Conservation (phyloP, 177 flowering plant genomes). For the Vitis hybrid region DNA sequence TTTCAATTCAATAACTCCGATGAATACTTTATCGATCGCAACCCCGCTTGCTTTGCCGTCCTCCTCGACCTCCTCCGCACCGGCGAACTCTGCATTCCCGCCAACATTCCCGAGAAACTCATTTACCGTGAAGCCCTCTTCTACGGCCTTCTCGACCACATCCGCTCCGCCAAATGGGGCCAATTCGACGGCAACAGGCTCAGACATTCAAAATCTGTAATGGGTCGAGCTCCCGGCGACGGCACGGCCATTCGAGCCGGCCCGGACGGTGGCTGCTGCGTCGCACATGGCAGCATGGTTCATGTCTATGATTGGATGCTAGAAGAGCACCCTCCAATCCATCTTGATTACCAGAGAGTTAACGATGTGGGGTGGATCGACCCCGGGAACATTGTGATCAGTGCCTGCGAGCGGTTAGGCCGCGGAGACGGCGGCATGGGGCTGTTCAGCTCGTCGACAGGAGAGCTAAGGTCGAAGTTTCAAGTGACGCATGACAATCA, state of each 20-base stretch:
- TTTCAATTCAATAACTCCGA: constrained; percentile 13
- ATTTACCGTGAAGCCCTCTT: constrained; percentile 66
- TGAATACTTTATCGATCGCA: constrained; percentile 71
- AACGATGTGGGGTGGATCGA: constrained; percentile 76
- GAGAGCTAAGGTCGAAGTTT: constrained; percentile 67
- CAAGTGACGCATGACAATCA: constrained; percentile 60
- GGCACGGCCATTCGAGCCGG: constrained; percentile 87
- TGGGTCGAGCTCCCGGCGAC: constrained; percentile 79
- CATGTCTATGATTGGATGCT: constrained; percentile 89
- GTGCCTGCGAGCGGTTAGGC: constrained; percentile 69
- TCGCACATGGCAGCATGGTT: constrained; percentile 84
- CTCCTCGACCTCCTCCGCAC: constrained; percentile 84
- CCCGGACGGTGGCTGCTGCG: constrained; percentile 86
- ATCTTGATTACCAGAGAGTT: constrained; percentile 76
- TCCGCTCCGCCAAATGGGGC: constrained; percentile 79
- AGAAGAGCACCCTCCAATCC: constrained; percentile 66
- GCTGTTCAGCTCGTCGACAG: constrained; percentile 52
- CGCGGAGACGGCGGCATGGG: constrained; percentile 85
- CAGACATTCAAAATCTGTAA: constrained; percentile 34
- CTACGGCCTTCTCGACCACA: constrained; percentile 76
- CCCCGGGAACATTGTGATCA: constrained; percentile 45
- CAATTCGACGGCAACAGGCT: constrained; percentile 77
- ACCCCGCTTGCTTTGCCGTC: constrained; percentile 76
- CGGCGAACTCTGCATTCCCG: constrained; percentile 63
- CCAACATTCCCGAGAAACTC: constrained; percentile 53